Percentiles rank a stretch among this genome's conserved stretches.
Conservation (phyloP, 768 basidiomycete genomes). For the Termitomyces heimii region DNA sequence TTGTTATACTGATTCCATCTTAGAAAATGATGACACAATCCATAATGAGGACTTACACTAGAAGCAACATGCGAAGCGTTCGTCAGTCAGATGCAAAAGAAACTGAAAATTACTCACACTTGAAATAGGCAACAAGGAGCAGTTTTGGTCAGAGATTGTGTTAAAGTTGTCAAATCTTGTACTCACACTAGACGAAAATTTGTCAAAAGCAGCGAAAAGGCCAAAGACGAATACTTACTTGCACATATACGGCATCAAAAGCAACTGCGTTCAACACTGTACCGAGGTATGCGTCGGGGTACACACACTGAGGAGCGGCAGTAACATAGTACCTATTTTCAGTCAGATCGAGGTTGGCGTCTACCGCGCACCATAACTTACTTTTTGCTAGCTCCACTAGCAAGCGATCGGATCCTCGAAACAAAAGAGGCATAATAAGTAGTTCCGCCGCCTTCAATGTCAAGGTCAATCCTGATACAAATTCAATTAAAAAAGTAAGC, state of each 20-base stretch:
- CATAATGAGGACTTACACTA: slow-evolving; percentile 7
- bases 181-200: slow-evolving; percentile 9
- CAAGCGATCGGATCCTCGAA: slow-evolving; percentile 38
- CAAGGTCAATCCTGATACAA: slow-evolving; percentile 48
- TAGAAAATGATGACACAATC: background rate
- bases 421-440: slow-evolving; percentile 43
- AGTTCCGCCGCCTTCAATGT: slow-evolving; percentile 55
- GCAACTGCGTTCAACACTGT: slow-evolving; percentile 47
- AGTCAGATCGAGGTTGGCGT: background rate
- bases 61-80: background rate
- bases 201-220: background rate
- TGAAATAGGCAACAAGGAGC: background rate
- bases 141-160: background rate
- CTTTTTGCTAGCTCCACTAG: slow-evolving; percentile 44
- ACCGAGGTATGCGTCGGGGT: slow-evolving; percentile 55
- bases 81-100: background rate
- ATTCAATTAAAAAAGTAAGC: background rate
- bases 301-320: slow-evolving; percentile 52
- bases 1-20: slow-evolving; percentile 15
- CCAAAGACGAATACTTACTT: slow-evolving; percentile 33
- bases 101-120: slow-evolving; percentile 8
- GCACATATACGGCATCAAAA: slow-evolving; percentile 65
- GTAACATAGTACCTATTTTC: slow-evolving; percentile 49
- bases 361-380: slow-evolving; percentile 16
- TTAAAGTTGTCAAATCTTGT: background rate